A percentile compares a stretch with the other conserved stretches of the same genome.
phyloP scores from a whole-genome alignment of 495 filamentous ascomycete species.

The Terfezia claveryi region DNA sequence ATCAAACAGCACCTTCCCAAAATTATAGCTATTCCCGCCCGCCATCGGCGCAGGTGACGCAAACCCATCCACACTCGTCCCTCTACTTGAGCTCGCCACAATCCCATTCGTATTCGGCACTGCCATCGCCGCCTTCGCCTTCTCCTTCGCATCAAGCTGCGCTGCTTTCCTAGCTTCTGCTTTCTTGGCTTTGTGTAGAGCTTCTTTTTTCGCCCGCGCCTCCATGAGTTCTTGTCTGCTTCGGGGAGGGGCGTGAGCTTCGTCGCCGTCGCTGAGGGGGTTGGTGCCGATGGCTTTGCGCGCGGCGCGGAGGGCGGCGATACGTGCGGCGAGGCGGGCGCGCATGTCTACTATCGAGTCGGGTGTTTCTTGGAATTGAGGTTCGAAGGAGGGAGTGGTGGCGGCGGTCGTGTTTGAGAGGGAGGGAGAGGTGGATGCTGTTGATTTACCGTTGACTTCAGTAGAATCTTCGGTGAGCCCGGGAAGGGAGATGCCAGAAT shows the following conservation, averaged over 20 bases:
- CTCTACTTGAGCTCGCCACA: constrained; percentile 14
- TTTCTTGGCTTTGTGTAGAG: constrained; percentile 65
- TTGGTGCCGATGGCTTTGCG: constrained; percentile 36
- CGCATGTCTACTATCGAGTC: constrained; percentile 36
- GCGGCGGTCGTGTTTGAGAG: constrained; percentile 17
- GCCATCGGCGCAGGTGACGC: background rate
- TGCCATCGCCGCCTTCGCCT: constrained; percentile 35
- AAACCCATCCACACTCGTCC: constrained; percentile 31
- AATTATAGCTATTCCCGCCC: constrained; percentile 47
- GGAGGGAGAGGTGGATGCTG: constrained; percentile 7
- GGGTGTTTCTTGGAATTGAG: constrained; percentile 43
- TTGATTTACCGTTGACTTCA: background rate
- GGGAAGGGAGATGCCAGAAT: background rate
- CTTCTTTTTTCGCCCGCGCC: constrained; percentile 63
- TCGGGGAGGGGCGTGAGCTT: constrained; percentile 41
- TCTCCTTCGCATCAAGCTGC: constrained; percentile 49
- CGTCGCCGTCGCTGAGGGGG: constrained; percentile 32
- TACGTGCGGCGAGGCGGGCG: constrained; percentile 52
- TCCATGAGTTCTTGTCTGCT: constrained; percentile 73
- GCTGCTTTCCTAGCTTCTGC: constrained; percentile 53
- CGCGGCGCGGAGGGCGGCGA: constrained; percentile 57
- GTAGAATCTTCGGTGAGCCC: background rate
- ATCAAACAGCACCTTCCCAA: constrained; percentile 65
- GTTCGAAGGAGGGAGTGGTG: constrained; percentile 30
- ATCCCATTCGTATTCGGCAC: background rate